phyloP scores from a whole-genome alignment of 202 grass and related monocot genomes.

The Setaria italica region DNA sequence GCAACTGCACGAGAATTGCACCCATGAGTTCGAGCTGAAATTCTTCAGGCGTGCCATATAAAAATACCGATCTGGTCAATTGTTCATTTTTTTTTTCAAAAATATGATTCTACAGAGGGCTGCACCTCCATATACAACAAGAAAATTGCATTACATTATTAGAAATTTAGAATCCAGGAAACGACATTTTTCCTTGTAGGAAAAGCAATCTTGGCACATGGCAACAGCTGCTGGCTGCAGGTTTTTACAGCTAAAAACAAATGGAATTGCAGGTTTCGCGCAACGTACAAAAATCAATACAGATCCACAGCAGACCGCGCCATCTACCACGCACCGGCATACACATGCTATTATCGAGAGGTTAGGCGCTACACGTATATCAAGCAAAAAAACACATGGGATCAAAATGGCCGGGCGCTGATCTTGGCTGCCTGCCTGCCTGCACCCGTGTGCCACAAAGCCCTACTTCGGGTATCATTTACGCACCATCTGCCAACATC shows the following conservation, averaged over 20 bases:
- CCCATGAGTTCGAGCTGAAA: no score
- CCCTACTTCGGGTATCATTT: background rate
- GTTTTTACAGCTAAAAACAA: background rate
- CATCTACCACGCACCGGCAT: background rate
- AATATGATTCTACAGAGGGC: background rate
- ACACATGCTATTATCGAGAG: conserved; percentile 34
- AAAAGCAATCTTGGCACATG: background rate
- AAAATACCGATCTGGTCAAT: no score
- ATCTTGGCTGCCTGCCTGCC: background rate
- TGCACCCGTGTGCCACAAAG: background rate
- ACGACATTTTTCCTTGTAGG: background rate
- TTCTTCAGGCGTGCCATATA: no score
- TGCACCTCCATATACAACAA: background rate
- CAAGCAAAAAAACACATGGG: background rate
- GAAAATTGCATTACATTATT: background rate
- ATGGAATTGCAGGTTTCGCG: background rate
- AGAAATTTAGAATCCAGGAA: background rate
- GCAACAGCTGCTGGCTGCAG: background rate
- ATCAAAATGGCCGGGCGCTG: background rate
- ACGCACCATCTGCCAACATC: background rate
- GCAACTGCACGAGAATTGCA: no score
- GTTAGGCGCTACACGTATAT: conserved; percentile 1
- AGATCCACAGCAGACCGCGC: background rate
- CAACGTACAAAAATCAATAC: background rate
- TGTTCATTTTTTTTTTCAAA: no score